Base-by-base conservation (phyloP, 1,284 basidiomycete species). In the Malassezia pachydermatis region DNA sequence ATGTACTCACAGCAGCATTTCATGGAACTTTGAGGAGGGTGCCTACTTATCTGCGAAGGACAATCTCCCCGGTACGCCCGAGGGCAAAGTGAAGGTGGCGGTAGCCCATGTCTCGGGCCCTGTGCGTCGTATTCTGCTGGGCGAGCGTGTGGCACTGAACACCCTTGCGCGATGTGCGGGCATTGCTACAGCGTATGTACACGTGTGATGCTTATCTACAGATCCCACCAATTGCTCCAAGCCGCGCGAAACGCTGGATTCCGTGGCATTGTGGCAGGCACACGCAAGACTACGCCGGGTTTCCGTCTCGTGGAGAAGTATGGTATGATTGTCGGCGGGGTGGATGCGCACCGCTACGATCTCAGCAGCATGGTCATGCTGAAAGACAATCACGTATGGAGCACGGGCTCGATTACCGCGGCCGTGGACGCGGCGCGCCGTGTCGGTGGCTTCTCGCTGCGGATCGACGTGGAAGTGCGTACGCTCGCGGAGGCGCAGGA, bases 361-460 rank as follows among this genome's bases (percentile, higher is more conserved):
- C 78, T 98, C 27, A 89, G 86, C 30, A 88, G 85, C 71, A 98
- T 98, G 92, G 92, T 99, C 69, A 98, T 98, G 92, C 81, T 99
- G 66, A 98, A 98, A 75, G 92, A 98, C 70, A 98, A 98, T 72
- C 94, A 98, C 70, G 88, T 98, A 68, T 96, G 89, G 90, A 90
- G 88, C 6, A 86, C 84, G 23, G 88, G 88, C 82, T 92, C 88
- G 4, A 94, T 98, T 62, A 87, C 86, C 0, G 76, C 81, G 37
- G 92, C 92, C 1, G 82, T 98, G 54, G 73, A 82, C 57, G 79
- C 84, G 51, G 89, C 90, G 10, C 83, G 88, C 25, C 76, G 80
- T 55, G 89, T 89, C 22, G 88, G 88, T 16, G 92, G 94, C 19
- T 98, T 98, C 75, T 86, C 83, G 51, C 76, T 92, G 39, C 80